phyloP scores from a whole-genome alignment of 768 basidiomycete species.

The Clathrus columnatus region DNA sequence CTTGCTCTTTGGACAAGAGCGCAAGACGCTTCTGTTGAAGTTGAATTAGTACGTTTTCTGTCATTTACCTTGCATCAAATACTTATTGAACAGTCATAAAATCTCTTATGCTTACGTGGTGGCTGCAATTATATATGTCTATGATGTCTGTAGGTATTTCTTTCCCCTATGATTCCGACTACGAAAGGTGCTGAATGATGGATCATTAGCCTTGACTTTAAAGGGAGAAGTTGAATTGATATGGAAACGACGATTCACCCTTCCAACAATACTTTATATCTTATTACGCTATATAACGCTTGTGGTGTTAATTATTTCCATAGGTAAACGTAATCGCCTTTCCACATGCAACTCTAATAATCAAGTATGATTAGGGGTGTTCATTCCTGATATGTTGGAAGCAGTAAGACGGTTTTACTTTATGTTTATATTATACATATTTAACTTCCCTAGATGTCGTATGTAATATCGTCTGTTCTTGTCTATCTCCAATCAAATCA shows the following conservation, averaged over 20 bases:
- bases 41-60: too few relatives aligned
- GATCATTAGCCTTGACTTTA: background rate
- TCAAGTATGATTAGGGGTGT: too few relatives aligned
- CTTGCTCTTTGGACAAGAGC: too few relatives aligned
- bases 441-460: too few relatives aligned
- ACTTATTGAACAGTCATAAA: too few relatives aligned
- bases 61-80: too few relatives aligned
- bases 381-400: background rate
- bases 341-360: background rate
- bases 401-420: background rate
- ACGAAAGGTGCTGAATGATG: background rate
- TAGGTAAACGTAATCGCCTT: background rate
- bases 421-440: too few relatives aligned
- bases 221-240: background rate
- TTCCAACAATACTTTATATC: background rate
- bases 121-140: background rate
- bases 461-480: too few relatives aligned
- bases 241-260: background rate
- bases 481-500: too few relatives aligned
- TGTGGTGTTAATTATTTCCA: background rate
- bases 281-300: background rate
- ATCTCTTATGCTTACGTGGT: background rate
- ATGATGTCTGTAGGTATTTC: background rate
- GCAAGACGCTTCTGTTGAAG: too few relatives aligned
- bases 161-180: too few relatives aligned